These are phyloP conservation scores for Prototheca stagnorum DNA, from an alignment of 163 green algal genomes.

Conservation along the genomic window DNA sequence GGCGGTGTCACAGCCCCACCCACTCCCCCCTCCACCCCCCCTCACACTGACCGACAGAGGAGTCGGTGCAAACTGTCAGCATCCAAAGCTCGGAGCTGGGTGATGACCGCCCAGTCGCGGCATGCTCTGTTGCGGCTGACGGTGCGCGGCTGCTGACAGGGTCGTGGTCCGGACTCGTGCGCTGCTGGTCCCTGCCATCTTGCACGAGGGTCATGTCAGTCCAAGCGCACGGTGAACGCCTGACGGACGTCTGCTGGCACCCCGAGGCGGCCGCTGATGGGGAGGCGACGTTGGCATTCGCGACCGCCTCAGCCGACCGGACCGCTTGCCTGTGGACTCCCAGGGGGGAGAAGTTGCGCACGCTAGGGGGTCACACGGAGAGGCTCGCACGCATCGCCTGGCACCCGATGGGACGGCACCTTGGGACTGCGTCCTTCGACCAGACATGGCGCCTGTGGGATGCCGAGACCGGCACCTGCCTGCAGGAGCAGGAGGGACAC, in stretches of 20 bases:
- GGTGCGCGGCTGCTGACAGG: slow-evolving; percentile 33
- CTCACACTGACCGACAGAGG: too few species aligned
- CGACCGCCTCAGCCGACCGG: slow-evolving; percentile 58
- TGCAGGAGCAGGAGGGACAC: slow-evolving; percentile 95
- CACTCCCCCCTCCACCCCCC: too few species aligned
- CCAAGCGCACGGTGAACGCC: slow-evolving; percentile 48
- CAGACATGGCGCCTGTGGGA: slow-evolving; percentile 94
- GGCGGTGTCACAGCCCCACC: too few species aligned
- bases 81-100: slow-evolving; percentile 70
- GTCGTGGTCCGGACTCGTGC: slow-evolving; percentile 48
- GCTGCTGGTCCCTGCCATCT: slow-evolving; percentile 31
- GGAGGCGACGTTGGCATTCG: slow-evolving; percentile 19
- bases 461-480: slow-evolving; percentile 51
- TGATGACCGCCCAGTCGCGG: slow-evolving; percentile 64
- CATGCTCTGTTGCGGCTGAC: slow-evolving; percentile 51
- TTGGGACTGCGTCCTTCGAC: slow-evolving; percentile 79
- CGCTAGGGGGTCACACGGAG: slow-evolving; percentile 65
- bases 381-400: slow-evolving; percentile 71
- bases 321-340: slow-evolving; percentile 51
- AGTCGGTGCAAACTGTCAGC: too few species aligned
- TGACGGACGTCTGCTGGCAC: slow-evolving; percentile 63
- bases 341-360: slow-evolving; percentile 32
- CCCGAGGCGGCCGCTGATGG: slow-evolving; percentile 11
- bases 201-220: slow-evolving; percentile 25
- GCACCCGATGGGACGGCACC: slow-evolving; percentile 67